phyloP scores from a whole-genome alignment of 164 flowering plant genomes.

The Akebia trifoliata region DNA sequence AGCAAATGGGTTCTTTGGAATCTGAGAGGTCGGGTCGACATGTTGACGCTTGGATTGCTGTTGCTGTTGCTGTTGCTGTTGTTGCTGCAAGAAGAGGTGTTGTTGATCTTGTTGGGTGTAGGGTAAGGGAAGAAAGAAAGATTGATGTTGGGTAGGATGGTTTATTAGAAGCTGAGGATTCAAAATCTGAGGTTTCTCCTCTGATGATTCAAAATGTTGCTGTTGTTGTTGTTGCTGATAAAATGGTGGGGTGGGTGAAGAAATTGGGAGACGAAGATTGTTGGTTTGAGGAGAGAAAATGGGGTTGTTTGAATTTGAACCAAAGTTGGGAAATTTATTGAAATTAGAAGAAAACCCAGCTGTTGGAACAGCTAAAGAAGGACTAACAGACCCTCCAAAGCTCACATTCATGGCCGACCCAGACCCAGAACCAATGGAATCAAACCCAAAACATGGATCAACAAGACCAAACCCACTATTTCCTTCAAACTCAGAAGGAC shows the following conservation, averaged over 20 bases:
- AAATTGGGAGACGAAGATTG: constrained; percentile 25
- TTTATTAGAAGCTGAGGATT: constrained; percentile 37
- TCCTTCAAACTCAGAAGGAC: constrained; percentile 44
- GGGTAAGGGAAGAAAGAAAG: constrained; percentile 44
- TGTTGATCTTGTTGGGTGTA: too few relatives aligned
- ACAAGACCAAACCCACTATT: constrained; percentile 46
- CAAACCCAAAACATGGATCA: too few relatives aligned
- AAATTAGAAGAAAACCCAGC: too few relatives aligned
- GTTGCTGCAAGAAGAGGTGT: too few relatives aligned
- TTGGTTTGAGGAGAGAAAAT: constrained; percentile 20
- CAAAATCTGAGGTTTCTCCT: constrained; percentile 56
- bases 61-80: constrained; percentile 30
- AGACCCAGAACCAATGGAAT: constrained; percentile 15
- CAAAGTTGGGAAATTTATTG: too few relatives aligned
- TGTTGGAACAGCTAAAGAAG: too few relatives aligned
- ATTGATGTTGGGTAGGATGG: constrained; percentile 49
- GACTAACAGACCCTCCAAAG: constrained; percentile 1
- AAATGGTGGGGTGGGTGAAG: constrained; percentile 22
- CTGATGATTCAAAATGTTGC: constrained; percentile 24
- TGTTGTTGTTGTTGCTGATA: constrained; percentile 30
- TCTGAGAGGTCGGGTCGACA: constrained; percentile 24
- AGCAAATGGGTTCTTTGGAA: constrained; percentile 25
- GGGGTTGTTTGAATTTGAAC: too few relatives aligned
- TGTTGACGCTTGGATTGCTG: constrained; percentile 65
- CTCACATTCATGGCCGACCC: neutral